phyloP scores from a whole-genome alignment of 2,329 filamentous ascomycete species.

The Tympanopsis confertula region DNA sequence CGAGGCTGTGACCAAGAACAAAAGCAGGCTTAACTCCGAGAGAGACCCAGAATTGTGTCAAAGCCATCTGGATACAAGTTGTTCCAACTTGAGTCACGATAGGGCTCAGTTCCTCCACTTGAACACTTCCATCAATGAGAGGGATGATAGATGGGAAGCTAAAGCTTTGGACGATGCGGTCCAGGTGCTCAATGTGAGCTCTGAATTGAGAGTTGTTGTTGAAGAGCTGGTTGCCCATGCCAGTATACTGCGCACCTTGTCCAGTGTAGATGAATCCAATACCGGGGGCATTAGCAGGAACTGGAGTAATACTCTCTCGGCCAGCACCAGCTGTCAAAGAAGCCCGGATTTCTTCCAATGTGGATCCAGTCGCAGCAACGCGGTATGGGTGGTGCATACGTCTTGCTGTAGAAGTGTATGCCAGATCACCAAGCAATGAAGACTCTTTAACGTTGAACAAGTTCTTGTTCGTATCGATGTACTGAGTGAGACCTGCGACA shows the following conservation, averaged over 20 bases:
- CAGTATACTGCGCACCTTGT: constrained; percentile 15
- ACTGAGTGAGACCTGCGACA: constrained; percentile 21
- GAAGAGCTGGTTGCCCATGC: constrained; percentile 11
- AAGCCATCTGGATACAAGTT: constrained; percentile 20
- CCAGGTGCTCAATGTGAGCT: constrained; percentile 9
- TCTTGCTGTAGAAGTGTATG: constrained; percentile 36
- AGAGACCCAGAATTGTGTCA: constrained; percentile 22
- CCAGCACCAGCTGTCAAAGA: background rate
- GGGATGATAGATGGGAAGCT: constrained; percentile 15
- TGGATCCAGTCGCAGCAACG: constrained; percentile 7
- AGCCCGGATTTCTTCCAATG: background rate
- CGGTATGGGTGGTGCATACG: constrained; percentile 21
- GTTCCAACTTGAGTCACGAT: constrained; percentile 18
- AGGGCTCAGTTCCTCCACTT: constrained; percentile 4
- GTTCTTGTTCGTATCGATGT: constrained; percentile 18
- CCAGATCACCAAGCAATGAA: constrained; percentile 21
- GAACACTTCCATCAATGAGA: constrained; percentile 24
- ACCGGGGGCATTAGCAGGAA: background rate
- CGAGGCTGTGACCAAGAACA: constrained; percentile 35
- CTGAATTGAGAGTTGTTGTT: constrained; percentile 11
- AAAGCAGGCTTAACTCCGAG: constrained; percentile 26
- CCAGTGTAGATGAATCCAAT: constrained; percentile 14
- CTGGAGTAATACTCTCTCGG: background rate
- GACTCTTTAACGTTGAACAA: constrained; percentile 7
- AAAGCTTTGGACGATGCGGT: constrained; percentile 9